phyloP scores from a whole-genome alignment of 140 eudicot species.

The Oenanthe javanica region DNA sequence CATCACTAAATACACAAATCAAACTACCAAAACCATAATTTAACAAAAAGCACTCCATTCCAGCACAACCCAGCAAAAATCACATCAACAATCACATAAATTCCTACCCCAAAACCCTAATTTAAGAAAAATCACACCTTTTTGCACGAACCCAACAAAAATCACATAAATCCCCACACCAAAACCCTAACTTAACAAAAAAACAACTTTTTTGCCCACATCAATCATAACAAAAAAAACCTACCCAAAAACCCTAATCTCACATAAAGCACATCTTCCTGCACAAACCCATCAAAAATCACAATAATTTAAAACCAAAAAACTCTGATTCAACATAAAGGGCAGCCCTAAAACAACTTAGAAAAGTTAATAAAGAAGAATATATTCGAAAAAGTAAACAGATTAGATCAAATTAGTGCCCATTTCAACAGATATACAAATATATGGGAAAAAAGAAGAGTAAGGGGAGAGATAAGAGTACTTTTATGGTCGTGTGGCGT shows the following conservation, averaged over 20 bases:
- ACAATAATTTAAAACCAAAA: neutral
- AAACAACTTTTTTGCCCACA: no score
- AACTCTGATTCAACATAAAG: neutral
- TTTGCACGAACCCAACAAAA: neutral
- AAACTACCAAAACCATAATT: conserved; percentile 6
- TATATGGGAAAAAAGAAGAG: neutral
- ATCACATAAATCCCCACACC: neutral
- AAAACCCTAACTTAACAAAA: no score
- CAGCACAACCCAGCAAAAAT: neutral
- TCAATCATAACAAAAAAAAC: no score
- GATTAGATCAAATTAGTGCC: neutral
- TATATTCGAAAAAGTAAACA: neutral
- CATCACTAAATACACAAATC: neutral
- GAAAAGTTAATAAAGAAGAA: neutral
- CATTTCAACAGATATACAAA: neutral
- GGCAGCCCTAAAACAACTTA: neutral
- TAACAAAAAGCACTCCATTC: neutral
- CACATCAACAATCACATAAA: neutral
- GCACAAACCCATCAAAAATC: neutral
- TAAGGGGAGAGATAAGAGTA: neutral
- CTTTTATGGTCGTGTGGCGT: neutral
- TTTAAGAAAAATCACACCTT: neutral
- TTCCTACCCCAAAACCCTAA: neutral
- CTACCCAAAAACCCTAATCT: no score
- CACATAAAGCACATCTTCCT: no score